Evolutionary conservation across 225 moss, liverwort and hornwort species (phyloP).

Genomic region (Thuidium tamariscinum): DNA sequence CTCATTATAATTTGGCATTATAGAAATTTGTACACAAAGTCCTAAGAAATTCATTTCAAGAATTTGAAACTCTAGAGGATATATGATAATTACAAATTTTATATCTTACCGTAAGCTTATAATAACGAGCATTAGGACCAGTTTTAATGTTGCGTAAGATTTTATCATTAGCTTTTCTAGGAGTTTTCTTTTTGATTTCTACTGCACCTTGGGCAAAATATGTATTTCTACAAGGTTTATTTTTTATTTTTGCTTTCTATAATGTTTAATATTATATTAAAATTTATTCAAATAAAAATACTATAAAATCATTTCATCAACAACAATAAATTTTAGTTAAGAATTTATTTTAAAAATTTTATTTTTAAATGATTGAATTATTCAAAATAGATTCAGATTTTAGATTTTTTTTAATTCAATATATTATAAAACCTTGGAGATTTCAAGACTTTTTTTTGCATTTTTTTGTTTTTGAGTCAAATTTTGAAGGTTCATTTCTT

Average conservation of each 20-base stretch:
- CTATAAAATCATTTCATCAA: background rate
- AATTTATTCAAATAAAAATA: background rate
- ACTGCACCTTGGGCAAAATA: background rate
- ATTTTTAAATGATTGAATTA: too few relatives aligned
- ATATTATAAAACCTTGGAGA: background rate
- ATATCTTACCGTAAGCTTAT: slow-evolving; percentile 12
- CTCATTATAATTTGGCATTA: too few relatives aligned
- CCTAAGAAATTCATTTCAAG: accelerated
- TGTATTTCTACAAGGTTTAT: too few relatives aligned
- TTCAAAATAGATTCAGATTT: too few relatives aligned
- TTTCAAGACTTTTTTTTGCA: background rate
- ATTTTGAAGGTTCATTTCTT: background rate
- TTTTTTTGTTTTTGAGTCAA: background rate
- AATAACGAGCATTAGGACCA: slow-evolving; percentile 22
- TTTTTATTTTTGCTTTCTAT: background rate
- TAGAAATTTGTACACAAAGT: background rate
- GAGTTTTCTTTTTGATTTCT: background rate
- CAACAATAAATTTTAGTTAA: background rate
- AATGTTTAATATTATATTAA: background rate
- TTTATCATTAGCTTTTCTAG: slow-evolving; percentile 2
- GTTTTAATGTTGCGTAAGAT: slow-evolving; percentile 27
- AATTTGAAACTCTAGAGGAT: background rate
- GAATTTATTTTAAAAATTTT: background rate
- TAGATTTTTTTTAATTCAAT: too few relatives aligned
- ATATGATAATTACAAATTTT: background rate